Conservation (phyloP, 345 rosid genomes). For the Moringa oleifera region DNA sequence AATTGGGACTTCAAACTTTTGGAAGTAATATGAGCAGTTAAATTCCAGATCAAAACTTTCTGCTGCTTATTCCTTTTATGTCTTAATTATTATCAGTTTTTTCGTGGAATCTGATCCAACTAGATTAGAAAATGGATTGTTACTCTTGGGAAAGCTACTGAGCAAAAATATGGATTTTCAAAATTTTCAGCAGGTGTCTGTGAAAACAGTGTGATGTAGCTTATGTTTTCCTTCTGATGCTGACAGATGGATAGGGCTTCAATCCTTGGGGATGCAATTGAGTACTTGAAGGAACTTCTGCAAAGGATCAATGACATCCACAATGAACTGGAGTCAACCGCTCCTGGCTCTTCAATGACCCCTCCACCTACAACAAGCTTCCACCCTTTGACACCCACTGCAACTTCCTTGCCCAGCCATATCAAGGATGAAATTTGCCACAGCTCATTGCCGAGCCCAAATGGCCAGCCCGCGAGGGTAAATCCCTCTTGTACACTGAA, state of each 20-base stretch:
- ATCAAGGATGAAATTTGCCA: constrained; percentile 82
- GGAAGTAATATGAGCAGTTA: not conserved
- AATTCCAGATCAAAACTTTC: not conserved
- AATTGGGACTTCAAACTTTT: not conserved
- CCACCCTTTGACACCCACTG: constrained; percentile 79
- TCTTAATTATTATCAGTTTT: not conserved
- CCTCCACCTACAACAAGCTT: constrained; percentile 54
- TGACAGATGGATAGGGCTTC: constrained; percentile 96
- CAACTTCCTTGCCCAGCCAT: constrained; percentile 56
- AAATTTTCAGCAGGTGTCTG: not conserved
- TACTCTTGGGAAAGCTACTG: not conserved
- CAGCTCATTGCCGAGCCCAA: constrained; percentile 67
- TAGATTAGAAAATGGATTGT: not conserved
- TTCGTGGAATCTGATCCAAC: not conserved
- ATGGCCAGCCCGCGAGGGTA: constrained; percentile 55
- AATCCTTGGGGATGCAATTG: constrained; percentile 91
- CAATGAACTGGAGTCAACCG: constrained; percentile 70
- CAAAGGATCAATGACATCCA: constrained; percentile 93
- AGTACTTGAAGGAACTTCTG: constrained; percentile 87
- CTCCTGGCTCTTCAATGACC: constrained; percentile 43
- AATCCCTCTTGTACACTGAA: not conserved
- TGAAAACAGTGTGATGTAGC: constrained; percentile 2
- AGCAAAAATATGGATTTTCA: not conserved
- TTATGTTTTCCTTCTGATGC: not conserved
- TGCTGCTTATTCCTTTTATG: too few species aligned